phyloP scores from a whole-genome alignment of 495 filamentous ascomycete species.

The Daldinia decipiens region DNA sequence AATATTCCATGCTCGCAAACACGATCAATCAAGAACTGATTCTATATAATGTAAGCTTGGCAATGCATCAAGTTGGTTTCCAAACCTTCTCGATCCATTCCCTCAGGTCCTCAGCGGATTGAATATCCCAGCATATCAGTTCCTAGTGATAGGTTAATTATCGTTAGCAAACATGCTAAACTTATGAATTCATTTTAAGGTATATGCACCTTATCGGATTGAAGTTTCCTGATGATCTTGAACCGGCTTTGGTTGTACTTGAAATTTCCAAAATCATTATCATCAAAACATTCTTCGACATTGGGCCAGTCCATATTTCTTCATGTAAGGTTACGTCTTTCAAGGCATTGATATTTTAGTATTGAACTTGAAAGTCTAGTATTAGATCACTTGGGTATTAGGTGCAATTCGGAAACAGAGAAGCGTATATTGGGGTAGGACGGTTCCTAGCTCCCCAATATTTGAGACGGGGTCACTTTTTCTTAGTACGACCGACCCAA shows the following conservation, averaged over 20 bases:
- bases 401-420: not conserved
- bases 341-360: not conserved
- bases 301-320: conserved; percentile 23
- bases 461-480: not conserved
- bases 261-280: conserved; percentile 17
- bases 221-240: conserved; percentile 21
- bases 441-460: not conserved
- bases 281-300: conserved; percentile 9
- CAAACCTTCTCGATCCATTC: conserved; percentile 25
- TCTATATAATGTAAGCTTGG: conserved; percentile 6
- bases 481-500: no score
- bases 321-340: not conserved
- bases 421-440: conserved; percentile 2
- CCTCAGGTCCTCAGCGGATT: conserved; percentile 3
- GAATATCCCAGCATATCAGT: conserved; percentile 2
- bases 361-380: not conserved
- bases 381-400: not conserved
- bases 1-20: conserved; percentile 4
- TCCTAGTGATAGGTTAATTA: conserved; percentile 9
- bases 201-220: not conserved
- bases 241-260: conserved; percentile 8
- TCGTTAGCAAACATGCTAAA: not conserved
- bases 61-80: not conserved
- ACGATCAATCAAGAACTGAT: not conserved
- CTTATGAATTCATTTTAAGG: not conserved